Conservation (phyloP, 352 stramenopile species). For the Globisporangium echinulatum region DNA sequence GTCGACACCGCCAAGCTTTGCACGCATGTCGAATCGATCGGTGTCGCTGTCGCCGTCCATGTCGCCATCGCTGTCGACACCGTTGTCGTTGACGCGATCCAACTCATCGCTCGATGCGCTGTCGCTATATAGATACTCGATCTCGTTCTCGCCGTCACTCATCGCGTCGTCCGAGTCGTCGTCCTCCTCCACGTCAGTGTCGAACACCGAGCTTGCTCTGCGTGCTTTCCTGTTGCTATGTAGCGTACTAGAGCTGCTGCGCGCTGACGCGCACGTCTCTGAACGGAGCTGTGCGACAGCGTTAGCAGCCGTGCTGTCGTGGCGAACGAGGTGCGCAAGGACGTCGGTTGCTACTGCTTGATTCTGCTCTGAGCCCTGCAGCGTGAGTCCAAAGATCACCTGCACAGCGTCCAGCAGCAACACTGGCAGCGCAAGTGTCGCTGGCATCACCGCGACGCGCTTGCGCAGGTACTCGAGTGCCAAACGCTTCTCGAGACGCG, state of each 20-base stretch:
- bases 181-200: neutral
- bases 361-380: neutral
- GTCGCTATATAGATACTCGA: too few relatives aligned
- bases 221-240: neutral
- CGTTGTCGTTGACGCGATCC: neutral
- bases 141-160: too few relatives aligned
- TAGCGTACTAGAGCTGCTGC: neutral
- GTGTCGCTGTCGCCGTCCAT: neutral
- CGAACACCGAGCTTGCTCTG: neutral
- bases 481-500: neutral
- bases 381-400: neutral
- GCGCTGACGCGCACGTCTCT: neutral
- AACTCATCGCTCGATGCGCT: too few relatives aligned
- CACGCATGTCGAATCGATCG: neutral
- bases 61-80: neutral
- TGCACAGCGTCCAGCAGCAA: neutral
- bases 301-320: neutral
- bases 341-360: neutral
- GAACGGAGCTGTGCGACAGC: neutral
- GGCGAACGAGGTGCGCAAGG: neutral
- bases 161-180: too few relatives aligned
- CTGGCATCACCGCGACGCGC: neutral
- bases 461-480: neutral
- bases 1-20: neutral
- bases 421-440: neutral